A percentile compares a stretch with the other conserved stretches of the same genome.
Conservation (phyloP, 805 yeast genomes). For the Candida chauliodis region DNA sequence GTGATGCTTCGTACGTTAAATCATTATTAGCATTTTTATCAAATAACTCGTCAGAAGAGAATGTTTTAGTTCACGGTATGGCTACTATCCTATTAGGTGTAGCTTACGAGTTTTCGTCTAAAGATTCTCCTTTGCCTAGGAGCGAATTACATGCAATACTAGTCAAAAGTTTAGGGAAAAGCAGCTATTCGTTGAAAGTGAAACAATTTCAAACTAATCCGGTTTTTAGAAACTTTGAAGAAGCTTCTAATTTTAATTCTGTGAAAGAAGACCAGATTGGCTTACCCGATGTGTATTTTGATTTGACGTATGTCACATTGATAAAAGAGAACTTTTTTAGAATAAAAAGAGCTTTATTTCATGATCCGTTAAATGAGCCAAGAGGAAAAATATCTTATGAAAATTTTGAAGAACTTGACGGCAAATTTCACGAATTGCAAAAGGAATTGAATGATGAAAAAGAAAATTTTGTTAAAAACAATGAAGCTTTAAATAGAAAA, state of each 20-base stretch:
- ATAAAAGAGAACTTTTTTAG: conserved; percentile 67
- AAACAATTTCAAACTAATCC: conserved; percentile 65
- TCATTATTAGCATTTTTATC: conserved; percentile 64
- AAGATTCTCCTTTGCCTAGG: conserved; percentile 61
- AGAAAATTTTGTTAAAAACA: conserved; percentile 15
- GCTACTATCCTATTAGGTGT: conserved; percentile 69
- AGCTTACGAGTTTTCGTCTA: conserved; percentile 70
- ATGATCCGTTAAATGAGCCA: conserved; percentile 75
- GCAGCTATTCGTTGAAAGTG: conserved; percentile 70
- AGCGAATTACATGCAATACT: conserved; percentile 57
- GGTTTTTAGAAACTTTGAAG: conserved; percentile 51
- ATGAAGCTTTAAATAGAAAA: conserved; percentile 17
- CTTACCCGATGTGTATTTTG: conserved; percentile 78
- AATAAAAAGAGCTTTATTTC: conserved; percentile 65
- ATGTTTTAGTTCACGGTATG: conserved; percentile 66
- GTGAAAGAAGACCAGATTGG: conserved; percentile 76
- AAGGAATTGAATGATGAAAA: conserved; percentile 21
- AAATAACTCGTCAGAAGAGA: conserved; percentile 44
- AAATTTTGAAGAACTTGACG: conserved; percentile 46
- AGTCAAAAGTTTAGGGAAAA: conserved; percentile 72
- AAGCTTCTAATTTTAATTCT: conserved; percentile 34
- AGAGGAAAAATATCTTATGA: conserved; percentile 61
- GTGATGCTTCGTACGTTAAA: conserved; percentile 62
- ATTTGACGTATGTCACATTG: conserved; percentile 56
- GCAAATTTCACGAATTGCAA: conserved; percentile 26